Conservation (phyloP, 202 grass and related monocot genomes). For the Brachypodium distachyon region DNA sequence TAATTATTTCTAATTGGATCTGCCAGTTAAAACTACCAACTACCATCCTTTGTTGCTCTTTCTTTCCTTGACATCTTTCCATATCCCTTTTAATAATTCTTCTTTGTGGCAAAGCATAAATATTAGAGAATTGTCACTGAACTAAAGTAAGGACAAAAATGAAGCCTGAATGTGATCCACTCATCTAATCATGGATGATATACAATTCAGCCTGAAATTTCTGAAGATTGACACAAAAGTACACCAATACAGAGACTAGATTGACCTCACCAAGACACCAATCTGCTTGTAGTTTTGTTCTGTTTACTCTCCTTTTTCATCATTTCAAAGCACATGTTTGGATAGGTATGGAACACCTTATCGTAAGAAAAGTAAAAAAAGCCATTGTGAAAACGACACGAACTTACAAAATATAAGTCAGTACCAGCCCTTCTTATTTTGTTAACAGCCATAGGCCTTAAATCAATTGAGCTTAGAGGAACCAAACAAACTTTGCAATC, state of each 20-base stretch:
- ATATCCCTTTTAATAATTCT: neutral
- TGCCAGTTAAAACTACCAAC: neutral
- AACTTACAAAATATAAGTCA: neutral
- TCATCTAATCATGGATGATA: neutral
- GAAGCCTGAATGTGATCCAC: neutral
- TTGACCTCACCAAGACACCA: constrained; percentile 1
- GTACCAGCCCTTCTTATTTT: neutral
- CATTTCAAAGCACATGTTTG: neutral
- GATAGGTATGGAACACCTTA: neutral
- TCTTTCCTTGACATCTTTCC: neutral
- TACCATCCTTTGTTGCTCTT: neutral
- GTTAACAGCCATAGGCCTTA: neutral
- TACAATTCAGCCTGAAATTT: neutral
- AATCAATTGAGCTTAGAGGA: neutral
- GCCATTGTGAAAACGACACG: neutral
- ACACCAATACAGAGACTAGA: neutral
- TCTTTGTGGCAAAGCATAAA: neutral
- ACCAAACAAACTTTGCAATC: neutral
- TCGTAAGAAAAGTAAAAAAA: neutral
- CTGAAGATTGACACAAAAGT: neutral
- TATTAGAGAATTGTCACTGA: neutral
- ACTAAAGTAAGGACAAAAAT: neutral
- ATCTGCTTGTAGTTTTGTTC: neutral
- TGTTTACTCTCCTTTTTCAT: neutral
- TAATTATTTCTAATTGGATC: neutral